Conservation (phyloP, 139 green algal genomes). For the Coccomyxa sp. region DNA sequence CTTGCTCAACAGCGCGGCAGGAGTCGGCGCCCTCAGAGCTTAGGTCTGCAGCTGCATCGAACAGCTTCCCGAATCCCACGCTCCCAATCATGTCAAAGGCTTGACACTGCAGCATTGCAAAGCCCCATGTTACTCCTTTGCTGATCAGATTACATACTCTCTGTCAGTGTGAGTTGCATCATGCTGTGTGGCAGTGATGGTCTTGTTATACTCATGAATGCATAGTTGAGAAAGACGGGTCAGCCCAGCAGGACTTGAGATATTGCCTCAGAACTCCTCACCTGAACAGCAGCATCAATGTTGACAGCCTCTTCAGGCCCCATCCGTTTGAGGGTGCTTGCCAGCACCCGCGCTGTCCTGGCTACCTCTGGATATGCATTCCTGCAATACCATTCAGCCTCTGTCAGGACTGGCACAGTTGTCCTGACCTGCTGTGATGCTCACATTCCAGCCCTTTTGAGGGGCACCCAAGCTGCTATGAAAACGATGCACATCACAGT, state of each 20-base stretch:
- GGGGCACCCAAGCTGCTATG: not conserved
- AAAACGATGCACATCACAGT: not conserved
- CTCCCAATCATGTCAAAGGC: not conserved
- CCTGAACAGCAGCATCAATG: not conserved
- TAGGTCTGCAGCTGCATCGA: not conserved
- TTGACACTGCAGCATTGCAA: not conserved
- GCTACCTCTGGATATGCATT: not conserved
- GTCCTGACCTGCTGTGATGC: not conserved
- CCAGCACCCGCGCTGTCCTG: not conserved
- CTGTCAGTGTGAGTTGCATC: not conserved
- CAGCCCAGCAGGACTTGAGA: too few relatives aligned
- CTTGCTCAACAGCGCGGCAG: not conserved
- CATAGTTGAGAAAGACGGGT: too few relatives aligned
- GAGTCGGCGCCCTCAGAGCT: not conserved
- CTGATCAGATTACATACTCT: not conserved
- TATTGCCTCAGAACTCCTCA: too few relatives aligned
- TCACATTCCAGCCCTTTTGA: too few relatives aligned
- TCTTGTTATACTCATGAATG: too few relatives aligned
- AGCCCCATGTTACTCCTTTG: not conserved
- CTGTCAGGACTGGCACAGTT: not conserved
- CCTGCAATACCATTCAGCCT: not conserved
- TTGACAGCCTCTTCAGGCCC: not conserved
- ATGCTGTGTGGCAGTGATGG: not conserved
- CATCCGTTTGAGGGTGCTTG: not conserved
- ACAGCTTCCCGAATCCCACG: not conserved